A percentile compares a stretch with the other conserved stretches of the same genome.
These are phyloP conservation scores for Cladosporium sp. DNA, from an alignment of 2,329 filamentous ascomycete genomes.

Conservation along the genomic window DNA sequence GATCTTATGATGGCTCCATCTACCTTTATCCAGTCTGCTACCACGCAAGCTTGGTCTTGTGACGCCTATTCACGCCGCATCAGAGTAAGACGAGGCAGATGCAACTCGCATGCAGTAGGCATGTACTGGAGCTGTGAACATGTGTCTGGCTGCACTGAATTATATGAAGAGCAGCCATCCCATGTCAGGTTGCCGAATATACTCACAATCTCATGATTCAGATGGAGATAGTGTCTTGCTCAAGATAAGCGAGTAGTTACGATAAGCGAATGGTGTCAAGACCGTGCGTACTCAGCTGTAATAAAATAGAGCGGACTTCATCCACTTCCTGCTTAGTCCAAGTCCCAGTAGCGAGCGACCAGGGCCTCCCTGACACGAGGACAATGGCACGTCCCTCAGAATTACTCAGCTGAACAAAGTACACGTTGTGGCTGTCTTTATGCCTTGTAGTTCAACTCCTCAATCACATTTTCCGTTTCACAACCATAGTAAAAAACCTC, in stretches of 20 bases:
- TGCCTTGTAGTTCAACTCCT: neutral
- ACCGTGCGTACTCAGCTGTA: neutral
- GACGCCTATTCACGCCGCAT: neutral
- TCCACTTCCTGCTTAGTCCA: conserved; percentile 2
- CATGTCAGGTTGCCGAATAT: neutral
- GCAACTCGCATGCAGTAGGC: neutral
- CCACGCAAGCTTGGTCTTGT: neutral
- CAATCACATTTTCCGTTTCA: neutral
- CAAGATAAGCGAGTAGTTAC: neutral
- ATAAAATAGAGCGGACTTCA: neutral
- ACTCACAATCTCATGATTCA: neutral
- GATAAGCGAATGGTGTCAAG: neutral
- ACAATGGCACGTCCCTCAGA: neutral
- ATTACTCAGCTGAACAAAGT: conserved; percentile 5
- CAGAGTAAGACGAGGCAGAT: neutral
- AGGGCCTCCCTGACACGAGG: neutral
- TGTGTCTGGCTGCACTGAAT: neutral
- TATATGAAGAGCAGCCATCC: neutral
- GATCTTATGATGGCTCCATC: neutral
- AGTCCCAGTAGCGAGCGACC: neutral
- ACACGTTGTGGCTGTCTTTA: neutral
- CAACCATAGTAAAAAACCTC: neutral
- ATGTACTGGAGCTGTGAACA: neutral
- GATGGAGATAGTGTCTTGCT: neutral
- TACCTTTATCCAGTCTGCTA: neutral